Evolutionary conservation across 495 filamentous ascomycete species (phyloP), one percentile per base, ranked within the genome.

Genomic region (Aspergillus kassunensis): DNA sequence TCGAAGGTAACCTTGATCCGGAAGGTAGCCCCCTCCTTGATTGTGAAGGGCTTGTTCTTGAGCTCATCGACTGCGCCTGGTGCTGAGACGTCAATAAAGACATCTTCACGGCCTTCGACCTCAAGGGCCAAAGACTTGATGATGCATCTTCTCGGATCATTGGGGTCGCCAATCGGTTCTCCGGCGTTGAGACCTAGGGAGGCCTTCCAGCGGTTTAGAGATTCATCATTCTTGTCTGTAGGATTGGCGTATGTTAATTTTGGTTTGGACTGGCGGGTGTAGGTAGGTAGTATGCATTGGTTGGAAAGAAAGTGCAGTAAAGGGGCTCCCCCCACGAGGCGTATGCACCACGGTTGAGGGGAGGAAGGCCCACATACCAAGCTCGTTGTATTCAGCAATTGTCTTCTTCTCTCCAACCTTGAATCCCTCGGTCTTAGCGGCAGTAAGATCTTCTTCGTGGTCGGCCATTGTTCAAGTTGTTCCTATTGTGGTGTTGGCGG

Each of bases 351-450:
- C 36, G 41, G 33, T 25, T 15, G 21, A 18, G 27, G 35, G 13
- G 23, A 30, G 27, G 33, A 33, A 18, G 23, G 13, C 8, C 31
- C 30, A 80, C 88, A 66, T 75, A 97, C 93, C 93, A 69, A 98
- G 84, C 62, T 96, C 73, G 53, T 87, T 73, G 71, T 96, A 96
- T 70, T 96, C 90, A 49, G 90, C 85, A 57, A 98, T 79, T 53
- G 89, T 91, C 81, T 97, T 96, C 84, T 96, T 96, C 81, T 96
- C 90, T 57, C 90, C 90, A 57, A 97, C 85, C 80, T 93, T 96
- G 85, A 95, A 98, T 60, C 93, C 92, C 75, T 91, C 84, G 52
- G 90, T 96, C 67, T 81, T 79, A 74, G 90, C 84, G 64, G 92
- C 88, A 58, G 84, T 68, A 54, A 96, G 83, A 59, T 98, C 93